Evolutionary conservation across 1,139 yeast species (phyloP).

Genomic region (Ogataea hybrid): DNA sequence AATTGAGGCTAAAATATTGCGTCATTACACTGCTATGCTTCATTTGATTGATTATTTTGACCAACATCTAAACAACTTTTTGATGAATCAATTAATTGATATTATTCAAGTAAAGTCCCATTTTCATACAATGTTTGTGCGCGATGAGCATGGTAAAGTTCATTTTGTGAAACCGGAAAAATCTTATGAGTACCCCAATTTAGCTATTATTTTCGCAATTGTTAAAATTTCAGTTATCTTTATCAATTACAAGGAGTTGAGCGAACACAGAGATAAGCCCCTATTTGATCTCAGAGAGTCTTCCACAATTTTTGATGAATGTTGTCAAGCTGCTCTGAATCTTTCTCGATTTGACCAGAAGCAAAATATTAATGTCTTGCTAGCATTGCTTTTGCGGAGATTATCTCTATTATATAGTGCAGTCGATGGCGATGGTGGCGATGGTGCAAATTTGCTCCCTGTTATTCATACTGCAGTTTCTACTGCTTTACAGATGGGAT

Average conservation of each 20-base stretch:
- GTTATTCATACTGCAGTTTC: slow-evolving; percentile 12
- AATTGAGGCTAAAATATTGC: slow-evolving; percentile 10
- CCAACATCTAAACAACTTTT: slow-evolving; percentile 16
- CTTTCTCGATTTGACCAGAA: slow-evolving; percentile 14
- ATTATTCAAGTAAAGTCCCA: slow-evolving; percentile 9
- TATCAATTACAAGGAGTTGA: not conserved
- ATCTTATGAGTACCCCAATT: slow-evolving; percentile 6
- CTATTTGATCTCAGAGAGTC: slow-evolving; percentile 9
- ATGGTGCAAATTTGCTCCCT: slow-evolving; percentile 16
- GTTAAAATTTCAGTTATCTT: slow-evolving; percentile 12
- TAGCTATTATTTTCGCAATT: slow-evolving; percentile 17
- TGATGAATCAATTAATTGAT: slow-evolving; percentile 24
- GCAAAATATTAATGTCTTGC: slow-evolving; percentile 15
- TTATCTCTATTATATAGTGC: slow-evolving; percentile 11
- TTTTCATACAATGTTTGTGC: slow-evolving; percentile 12
- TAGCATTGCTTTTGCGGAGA: slow-evolving; percentile 12
- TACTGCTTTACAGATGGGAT: too few species aligned
- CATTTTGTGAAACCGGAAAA: slow-evolving; percentile 12
- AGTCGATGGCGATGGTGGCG: slow-evolving; percentile 16
- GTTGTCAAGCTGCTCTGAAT: slow-evolving; percentile 11
- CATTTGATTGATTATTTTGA: slow-evolving; percentile 26
- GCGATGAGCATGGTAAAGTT: slow-evolving; percentile 4
- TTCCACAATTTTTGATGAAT: slow-evolving; percentile 1
- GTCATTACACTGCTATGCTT: slow-evolving; percentile 22
- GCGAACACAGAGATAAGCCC: slow-evolving; percentile 1